Base-by-base conservation (phyloP, 2,329 filamentous ascomycete species). In the Ophiostoma sp. region DNA sequence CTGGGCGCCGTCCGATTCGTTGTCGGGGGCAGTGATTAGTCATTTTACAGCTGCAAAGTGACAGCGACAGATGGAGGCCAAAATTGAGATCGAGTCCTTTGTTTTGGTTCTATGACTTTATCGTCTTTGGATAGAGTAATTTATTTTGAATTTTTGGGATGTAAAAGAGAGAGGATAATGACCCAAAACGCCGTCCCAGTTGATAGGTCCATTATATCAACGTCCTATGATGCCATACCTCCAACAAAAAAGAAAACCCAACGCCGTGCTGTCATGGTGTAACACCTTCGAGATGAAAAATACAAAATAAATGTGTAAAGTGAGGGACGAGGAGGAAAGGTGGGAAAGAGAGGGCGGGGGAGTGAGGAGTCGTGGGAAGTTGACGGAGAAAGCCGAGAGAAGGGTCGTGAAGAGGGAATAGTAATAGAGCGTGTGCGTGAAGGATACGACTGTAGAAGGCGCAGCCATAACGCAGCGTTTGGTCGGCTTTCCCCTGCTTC, bases 181-280 rank as follows among this genome's bases (percentile, higher is more conserved):
- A 2, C 22, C 22, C 5, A 8, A 63, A 64, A 64, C 59, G 33
- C 33, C 59, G 19, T 39, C n/a, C 19, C n/a, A 42, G 59, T 64
- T 64, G 59, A 42, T 42, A 64, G 33, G 33, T 42, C 19, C n/a
- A 64, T 19, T 9, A 64, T 28, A 64, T 42, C 36, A 45, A 66
- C 22, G 22, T 45, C 22, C 36, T 22, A 66, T 45, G 12, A 66
- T 66, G 61, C 61, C n/a, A 45, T 66, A 4, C 12, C 36, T 22
- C 36, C 9, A 66, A 42, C 12, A 50, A 50, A 50, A 50, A 22
- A 52, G 8, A 28, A 55, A 25, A 55, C 36, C 61, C 22, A 66
- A 66, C 61, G 61, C 61, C 61, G 61, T 45, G 61, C 61, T 66
- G 36, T 61, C 36, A 45, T 66, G 36, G 11, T 42, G 36, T 59